Conservation (phyloP, 78 protist genomes). For the Emiliania huxleyi region DNA sequence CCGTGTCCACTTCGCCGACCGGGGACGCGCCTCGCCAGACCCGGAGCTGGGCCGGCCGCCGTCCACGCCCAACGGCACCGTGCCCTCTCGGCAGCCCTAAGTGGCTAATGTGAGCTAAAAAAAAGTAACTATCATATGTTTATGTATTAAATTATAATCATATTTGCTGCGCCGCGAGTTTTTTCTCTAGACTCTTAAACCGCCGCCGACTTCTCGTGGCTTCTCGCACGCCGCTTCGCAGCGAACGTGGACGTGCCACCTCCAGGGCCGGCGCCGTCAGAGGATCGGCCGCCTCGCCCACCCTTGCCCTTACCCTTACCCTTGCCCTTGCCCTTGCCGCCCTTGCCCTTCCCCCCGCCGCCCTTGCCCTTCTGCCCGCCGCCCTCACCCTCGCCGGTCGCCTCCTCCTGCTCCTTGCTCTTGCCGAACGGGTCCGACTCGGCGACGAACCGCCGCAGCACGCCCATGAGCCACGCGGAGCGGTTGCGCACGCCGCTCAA, state of each 20-base stretch:
- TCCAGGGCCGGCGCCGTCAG: no score
- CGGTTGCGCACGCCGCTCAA: not conserved
- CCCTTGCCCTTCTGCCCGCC: not conserved
- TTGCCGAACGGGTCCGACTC: not conserved
- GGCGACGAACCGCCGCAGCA: not conserved
- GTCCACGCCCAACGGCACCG: no score
- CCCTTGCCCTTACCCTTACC: not conserved
- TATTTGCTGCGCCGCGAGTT: no score
- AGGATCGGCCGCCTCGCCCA: not conserved
- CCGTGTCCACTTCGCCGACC: no score
- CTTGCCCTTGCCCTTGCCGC: not conserved
- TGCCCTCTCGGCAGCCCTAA: no score
- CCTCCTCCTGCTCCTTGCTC: not conserved
- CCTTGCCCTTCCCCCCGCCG: not conserved
- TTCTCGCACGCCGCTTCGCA: not conserved
- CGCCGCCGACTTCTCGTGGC: no score
- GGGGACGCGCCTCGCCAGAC: no score
- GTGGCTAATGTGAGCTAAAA: no score
- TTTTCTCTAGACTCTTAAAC: no score
- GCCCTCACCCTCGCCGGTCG: not conserved
- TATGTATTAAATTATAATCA: no score
- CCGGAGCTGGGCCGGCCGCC: no score
- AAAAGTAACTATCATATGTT: no score
- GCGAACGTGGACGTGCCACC: not conserved
- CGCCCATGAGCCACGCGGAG: slow-evolving; percentile 14